phyloP scores from a whole-genome alignment of 2,329 filamentous ascomycete genomes.

The Diplodia sapinea region DNA sequence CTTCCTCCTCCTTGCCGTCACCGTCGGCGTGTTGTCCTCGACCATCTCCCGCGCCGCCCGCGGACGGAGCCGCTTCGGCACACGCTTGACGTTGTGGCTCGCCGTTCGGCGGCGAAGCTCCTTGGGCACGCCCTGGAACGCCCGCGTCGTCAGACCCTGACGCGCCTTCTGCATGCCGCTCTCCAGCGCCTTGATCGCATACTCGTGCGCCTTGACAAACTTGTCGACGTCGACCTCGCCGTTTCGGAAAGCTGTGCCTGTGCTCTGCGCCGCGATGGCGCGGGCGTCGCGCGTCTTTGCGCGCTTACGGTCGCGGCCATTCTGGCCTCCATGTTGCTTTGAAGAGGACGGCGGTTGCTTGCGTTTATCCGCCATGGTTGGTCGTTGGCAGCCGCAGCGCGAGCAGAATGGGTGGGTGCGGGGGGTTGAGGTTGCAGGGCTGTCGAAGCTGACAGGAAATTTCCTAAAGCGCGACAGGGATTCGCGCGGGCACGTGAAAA shows the following conservation, averaged over 20 bases:
- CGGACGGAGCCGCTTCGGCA: slow-evolving; percentile 76
- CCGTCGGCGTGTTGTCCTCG: slow-evolving; percentile 88
- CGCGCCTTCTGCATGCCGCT: slow-evolving; percentile 80
- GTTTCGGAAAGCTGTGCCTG: slow-evolving; percentile 61
- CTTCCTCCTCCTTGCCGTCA: slow-evolving; percentile 69
- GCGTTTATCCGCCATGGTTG: slow-evolving; percentile 30
- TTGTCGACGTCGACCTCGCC: slow-evolving; percentile 85
- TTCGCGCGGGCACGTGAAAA: slow-evolving; percentile 27
- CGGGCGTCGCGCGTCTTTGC: slow-evolving; percentile 33
- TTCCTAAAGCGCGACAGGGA: slow-evolving; percentile 27
- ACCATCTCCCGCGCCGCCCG: slow-evolving; percentile 77
- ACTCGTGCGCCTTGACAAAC: slow-evolving; percentile 85
- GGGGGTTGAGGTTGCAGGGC: slow-evolving; percentile 3
- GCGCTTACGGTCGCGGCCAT: slow-evolving; percentile 30
- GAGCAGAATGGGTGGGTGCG: not conserved
- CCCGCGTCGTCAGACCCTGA: slow-evolving; percentile 67
- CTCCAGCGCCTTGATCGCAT: slow-evolving; percentile 86
- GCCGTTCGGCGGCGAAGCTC: slow-evolving; percentile 85
- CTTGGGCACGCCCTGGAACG: slow-evolving; percentile 89
- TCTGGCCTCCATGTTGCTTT: slow-evolving; percentile 11
- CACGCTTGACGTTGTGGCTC: slow-evolving; percentile 90
- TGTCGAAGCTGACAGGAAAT: slow-evolving; percentile 18
- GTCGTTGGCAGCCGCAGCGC: not conserved
- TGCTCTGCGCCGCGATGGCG: slow-evolving; percentile 41
- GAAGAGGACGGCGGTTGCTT: slow-evolving; percentile 17